Base-by-base conservation (phyloP, 768 basidiomycete genomes). In the Sarcomyxa edulis region DNA sequence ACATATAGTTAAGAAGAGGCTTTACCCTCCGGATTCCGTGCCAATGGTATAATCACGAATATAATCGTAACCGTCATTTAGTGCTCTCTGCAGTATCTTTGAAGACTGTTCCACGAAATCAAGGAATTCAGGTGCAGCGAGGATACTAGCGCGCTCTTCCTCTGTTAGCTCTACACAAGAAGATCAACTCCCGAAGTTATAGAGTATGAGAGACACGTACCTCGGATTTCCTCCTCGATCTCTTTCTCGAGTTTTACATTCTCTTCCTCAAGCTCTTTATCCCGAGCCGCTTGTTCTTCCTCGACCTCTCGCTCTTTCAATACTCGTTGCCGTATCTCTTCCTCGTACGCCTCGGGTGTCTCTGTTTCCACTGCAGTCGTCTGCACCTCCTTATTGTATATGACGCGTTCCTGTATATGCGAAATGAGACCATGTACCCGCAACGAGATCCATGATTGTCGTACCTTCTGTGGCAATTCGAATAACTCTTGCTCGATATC, bases 41-140 rank as follows among this genome's bases (percentile, higher is more conserved):
- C 84, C 86, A 35, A 94, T 76, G n/a, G 87, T 88, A 55, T 99
- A 99, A 63, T 99, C 96, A 23, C 87, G 81, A 48, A 92, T 90
- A 51, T 98, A 97, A 58, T 99, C 96, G 58, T 99, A 99, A 19
- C 78, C 78, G 51, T 98, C 96, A 53, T 89, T 96, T 45, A 98
- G 63, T 15, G 95, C 96, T 35, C 96, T 73, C 57, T 98, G 91
- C 8, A 97, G 78, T 32, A 98, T 92, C 64, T 95, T 95, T 15
- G 89, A 91, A 7, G 91, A 94, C 50, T 86, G 80, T 55, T 96
- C 92, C 11, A 99, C 81, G 58, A 99, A 99, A 47, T 92, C 86
- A 11, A 88, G 62, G 57, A 98, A 97, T 53, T 93, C 91, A 0
- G 93, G 89, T 6, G 85, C 85, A n/a, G 81, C 66, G 46, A 92